These are phyloP conservation scores for Setaria italica DNA, from an alignment of 202 grass and related monocot genomes.

Conservation along the genomic window DNA sequence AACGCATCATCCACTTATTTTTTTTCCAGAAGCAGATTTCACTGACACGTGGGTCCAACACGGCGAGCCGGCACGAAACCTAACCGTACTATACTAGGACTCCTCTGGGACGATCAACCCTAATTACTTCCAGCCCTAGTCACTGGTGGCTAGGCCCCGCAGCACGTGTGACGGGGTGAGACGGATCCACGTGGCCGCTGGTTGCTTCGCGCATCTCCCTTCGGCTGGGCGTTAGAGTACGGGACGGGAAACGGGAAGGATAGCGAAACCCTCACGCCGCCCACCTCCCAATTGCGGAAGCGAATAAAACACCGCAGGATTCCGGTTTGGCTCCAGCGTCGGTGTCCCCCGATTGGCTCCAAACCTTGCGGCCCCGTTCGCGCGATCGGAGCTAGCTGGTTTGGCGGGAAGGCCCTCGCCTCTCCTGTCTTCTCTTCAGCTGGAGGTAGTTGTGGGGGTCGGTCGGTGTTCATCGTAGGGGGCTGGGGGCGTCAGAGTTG, in stretches of 20 bases:
- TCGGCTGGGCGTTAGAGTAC: conserved; percentile 30
- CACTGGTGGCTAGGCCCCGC: neutral
- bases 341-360: neutral
- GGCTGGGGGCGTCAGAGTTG: neutral
- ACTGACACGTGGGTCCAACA: neutral
- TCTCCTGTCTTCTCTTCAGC: neutral
- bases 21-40: neutral
- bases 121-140: accelerated
- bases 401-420: conserved; percentile 22
- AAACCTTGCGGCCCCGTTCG: neutral
- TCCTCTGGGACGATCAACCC: neutral
- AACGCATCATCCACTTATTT: too few relatives aligned
- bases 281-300: conserved; percentile 2
- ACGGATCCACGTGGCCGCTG: neutral
- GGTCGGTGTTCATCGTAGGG: neutral
- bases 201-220: conserved; percentile 10
- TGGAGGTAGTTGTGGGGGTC: neutral
- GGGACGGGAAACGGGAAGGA: conserved; percentile 40
- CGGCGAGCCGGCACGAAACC: neutral
- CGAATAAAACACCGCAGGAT: conserved; percentile 9
- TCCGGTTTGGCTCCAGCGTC: conserved; percentile 8
- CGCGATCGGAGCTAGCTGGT: neutral
- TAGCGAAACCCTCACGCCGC: conserved; percentile 38
- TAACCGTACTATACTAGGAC: neutral
- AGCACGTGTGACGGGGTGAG: accelerated